Evolutionary conservation across 768 basidiomycete genomes (phyloP), one percentile per base, ranked within the genome.

Genomic region (Asterophora lycoperdoides): DNA sequence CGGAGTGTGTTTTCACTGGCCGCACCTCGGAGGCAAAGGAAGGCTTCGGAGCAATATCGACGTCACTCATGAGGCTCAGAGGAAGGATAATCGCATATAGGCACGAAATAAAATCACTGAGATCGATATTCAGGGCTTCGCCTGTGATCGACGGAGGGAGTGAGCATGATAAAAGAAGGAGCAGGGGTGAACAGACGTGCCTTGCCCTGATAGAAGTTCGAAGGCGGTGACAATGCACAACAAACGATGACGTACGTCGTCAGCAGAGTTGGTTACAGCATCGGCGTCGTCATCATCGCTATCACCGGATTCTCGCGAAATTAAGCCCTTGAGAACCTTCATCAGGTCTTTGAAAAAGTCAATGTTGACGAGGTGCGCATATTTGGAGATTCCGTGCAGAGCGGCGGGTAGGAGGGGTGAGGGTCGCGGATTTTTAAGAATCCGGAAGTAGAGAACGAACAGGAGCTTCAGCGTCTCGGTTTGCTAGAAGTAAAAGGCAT

Each of bases 281-380:
- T 67, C 65, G 40, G 64, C 69, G 19, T 66, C 68, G 14, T 72
- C 68, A n/a, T 72, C 68, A 23, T 71, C 68, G 48, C 70, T 68
- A 39, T 72, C 35, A 41, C 46, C 71, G 36, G 55, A 52, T 35
- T 76, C 73, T 52, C 80, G 80, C 44, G 71, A 61, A 58, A 94
- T 81, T 49, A 94, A 78, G 49, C 76, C 77, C 68, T 89, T 89
- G 29, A 99, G 74, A 5, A 93, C 90, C 46, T 80, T 75, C 73
- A 99, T 78, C 40, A 99, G 75, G 69, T 99, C 96, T 61, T 86
- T 85, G 81, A 98, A 99, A 71, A 99, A 98, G 65, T 99, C 94
- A 58, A 98, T 80, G 67, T 96, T 99, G 65, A 99, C 93, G 49
- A 97, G 80, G 64, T 98, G 96, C 1, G 95, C 87, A 62, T 91